A percentile compares a stretch with the other conserved stretches of the same genome.
These are phyloP conservation scores for Penicillium sp. DNA, from an alignment of 2,329 filamentous ascomycete genomes.

Conservation along the genomic window DNA sequence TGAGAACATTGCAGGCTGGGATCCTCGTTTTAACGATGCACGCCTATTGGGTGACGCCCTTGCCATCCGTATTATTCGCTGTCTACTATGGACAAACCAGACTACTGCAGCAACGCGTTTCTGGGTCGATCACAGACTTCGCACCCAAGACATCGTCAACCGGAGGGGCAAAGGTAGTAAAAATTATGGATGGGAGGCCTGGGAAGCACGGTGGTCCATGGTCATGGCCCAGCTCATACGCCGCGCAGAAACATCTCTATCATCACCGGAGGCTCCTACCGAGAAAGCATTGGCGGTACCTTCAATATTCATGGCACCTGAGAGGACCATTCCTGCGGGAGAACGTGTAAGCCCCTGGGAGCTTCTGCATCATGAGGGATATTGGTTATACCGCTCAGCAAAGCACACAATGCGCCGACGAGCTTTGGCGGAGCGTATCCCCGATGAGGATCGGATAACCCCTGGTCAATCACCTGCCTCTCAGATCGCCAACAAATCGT, in stretches of 20 bases:
- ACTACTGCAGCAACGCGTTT: conserved; percentile 76
- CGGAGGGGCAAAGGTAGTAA: conserved; percentile 79
- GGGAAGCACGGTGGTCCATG: conserved; percentile 74
- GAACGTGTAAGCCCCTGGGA: conserved; percentile 60
- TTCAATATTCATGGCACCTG: conserved; percentile 48
- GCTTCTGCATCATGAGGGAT: conserved; percentile 61
- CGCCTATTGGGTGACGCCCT: conserved; percentile 80
- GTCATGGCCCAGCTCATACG: conserved; percentile 62
- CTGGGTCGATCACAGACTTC: conserved; percentile 76
- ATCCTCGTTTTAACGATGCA: conserved; percentile 87
- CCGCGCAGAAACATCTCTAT: conserved; percentile 52
- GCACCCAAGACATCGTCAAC: conserved; percentile 75
- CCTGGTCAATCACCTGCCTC: conserved; percentile 58
- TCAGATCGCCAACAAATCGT: conserved; percentile 54
- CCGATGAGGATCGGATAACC: conserved; percentile 58
- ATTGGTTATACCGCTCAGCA: conserved; percentile 59
- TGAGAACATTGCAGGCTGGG: conserved; percentile 88
- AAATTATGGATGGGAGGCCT: conserved; percentile 92
- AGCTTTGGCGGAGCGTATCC: conserved; percentile 54
- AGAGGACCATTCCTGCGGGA: conserved; percentile 50
- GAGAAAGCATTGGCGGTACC: conserved; percentile 27
- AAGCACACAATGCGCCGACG: conserved; percentile 54
- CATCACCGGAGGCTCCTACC: conserved; percentile 28
- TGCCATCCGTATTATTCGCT: conserved; percentile 77
- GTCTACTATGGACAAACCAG: conserved; percentile 76